Evolutionary conservation across 108 stramenopile species (phyloP).

Genomic region (Nitzschia sp.): DNA sequence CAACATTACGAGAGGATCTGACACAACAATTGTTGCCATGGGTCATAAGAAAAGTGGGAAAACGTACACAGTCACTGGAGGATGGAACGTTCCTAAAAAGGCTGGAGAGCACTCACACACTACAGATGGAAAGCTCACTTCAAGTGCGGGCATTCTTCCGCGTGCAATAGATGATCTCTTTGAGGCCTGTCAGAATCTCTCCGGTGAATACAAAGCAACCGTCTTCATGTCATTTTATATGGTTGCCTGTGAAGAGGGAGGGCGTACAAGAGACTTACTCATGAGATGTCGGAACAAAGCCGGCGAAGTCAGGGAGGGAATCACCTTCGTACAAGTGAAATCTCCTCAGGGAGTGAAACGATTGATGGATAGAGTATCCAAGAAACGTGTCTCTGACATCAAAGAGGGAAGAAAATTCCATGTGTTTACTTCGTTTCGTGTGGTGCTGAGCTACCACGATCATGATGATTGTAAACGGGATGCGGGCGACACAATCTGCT

Average conservation of each 20-base stretch:
- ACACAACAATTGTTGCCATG: slow-evolving; percentile 35
- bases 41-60: slow-evolving; percentile 30
- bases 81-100: background rate
- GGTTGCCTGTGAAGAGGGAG: background rate
- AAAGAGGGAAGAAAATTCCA: slow-evolving; percentile 1
- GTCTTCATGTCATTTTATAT: slow-evolving; percentile 21
- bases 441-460: background rate
- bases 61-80: slow-evolving; percentile 14
- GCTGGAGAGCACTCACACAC: background rate
- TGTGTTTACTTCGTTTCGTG: slow-evolving; percentile 1
- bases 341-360: slow-evolving; percentile 4
- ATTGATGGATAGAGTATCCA: slow-evolving; percentile 5
- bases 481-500: background rate
- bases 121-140: background rate
- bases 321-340: background rate
- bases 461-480: background rate
- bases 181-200: slow-evolving; percentile 24
- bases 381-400: background rate
- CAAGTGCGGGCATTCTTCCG: slow-evolving; percentile 55
- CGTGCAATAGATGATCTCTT: slow-evolving; percentile 60
- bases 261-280: background rate
- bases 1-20: slow-evolving; percentile 36
- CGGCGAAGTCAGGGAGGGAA: background rate
- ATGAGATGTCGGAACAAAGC: background rate
- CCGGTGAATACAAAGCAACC: slow-evolving; percentile 33